Base-by-base conservation (phyloP, 2,329 filamentous ascomycete species). In the Clarireedia monteithiana region DNA sequence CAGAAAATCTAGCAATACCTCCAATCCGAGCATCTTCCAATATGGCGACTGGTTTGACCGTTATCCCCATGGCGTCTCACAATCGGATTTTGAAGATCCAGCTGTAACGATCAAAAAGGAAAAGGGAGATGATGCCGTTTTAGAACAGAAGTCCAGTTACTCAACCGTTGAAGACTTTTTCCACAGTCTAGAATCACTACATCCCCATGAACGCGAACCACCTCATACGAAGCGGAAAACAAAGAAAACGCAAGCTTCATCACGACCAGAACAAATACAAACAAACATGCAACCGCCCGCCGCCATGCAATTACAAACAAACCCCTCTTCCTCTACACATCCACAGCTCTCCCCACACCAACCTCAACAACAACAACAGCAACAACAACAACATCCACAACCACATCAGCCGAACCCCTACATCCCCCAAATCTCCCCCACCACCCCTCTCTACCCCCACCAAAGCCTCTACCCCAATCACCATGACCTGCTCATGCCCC, bases 41-140 rank as follows among this genome's bases (percentile, higher is more conserved):
- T 97, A 97, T 65, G 91, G 91, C 51, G 94, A 97, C 71, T 97
- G 94, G 94, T 97, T 97, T 66, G 88, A 94, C 67, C 83, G 88
- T 62, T 97, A 96, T 68, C 94, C 94, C 0, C 88, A 95, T 64
- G 94, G 94, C 2, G 89, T 97, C 15, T 89, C 89, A 3, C 84
- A 89, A 58, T 80, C 84, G 1, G 90, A 96, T 66, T 94, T 89
- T 71, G 84, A 90, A 65, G 89, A 94, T 62, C 86, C 88, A 1
- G 83, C 81, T 27, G 73, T 77, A 4, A 77, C 80, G 42, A 77
- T 82, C 64, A 84, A 85, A 68, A 88, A 86, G 63, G 88, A 95
- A 66, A 85, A 82, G 42, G 86, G 88, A 7, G 86, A 89, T n/a
- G 91, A 96, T 67, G 91, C 88, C 0, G 90, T 94, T 1, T 79